Base-by-base conservation (phyloP, 441 rosid genomes). In the Breynia disticha region DNA sequence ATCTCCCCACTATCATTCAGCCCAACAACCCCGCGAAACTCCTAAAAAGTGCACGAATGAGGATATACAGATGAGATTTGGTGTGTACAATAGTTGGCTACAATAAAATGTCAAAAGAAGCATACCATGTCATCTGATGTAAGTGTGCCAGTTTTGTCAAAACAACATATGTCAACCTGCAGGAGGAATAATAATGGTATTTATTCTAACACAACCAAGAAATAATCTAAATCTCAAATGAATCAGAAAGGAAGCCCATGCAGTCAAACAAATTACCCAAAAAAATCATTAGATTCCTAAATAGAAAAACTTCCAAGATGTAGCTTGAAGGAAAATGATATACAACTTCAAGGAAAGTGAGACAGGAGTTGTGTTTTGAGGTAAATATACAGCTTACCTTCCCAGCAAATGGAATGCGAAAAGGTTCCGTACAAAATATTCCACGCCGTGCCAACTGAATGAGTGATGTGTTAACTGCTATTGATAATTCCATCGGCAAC, bases 71-170 rank as follows among this genome's bases (percentile, higher is more conserved):
- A n/a, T n/a, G n/a, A n/a, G n/a, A 19, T 20, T 39, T 41, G 59
- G 47, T 13, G 60, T 24, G 56, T 18, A 9, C 6, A 45, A 45
- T 18, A 5, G 16, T 45, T 2, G n/a, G 35, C 0, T 9, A 28
- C 35, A 28, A 28, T 28, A 28, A 28, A 5, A 28, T 0, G 35
- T 47, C 19, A 39, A 35, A 12, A 15, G 32, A 13, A 43, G 54
- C 70, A 67, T 82, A 90, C 99, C 97, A 94, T 94, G 76, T 90
- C 99, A 78, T 94, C 97, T 45, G 97, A 94, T 19, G 99, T 94
- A 52, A 94, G 90, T 48, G 99, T 94, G 59, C 99, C 97, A 55
- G 97, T 94, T 81, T 94, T 94, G 66, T 94, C 97, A 52, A 94
- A 94, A 68, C 99, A 94, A 50, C 99, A 94, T 52, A 94, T 76